Evolutionary conservation across 2,329 filamentous ascomycete species (phyloP).

Genomic region (Periconia sp.): DNA sequence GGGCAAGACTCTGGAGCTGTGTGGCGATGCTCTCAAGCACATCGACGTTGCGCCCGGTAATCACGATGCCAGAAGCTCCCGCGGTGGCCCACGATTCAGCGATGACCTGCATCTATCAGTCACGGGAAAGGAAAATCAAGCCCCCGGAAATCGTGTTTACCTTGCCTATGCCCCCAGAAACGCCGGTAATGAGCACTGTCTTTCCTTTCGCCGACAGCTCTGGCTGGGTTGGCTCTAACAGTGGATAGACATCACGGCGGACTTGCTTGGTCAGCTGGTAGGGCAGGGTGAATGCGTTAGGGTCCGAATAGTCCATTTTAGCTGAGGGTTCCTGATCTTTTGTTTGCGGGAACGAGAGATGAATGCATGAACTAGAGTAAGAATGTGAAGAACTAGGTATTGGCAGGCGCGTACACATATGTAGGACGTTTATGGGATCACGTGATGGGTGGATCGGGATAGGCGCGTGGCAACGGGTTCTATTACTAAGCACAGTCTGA

Average conservation of each 20-base stretch:
- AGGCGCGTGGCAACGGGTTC: neutral
- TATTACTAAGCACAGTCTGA: neutral
- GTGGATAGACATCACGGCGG: constrained; percentile 22
- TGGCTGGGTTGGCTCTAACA: constrained; percentile 9
- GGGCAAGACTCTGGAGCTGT: constrained; percentile 16
- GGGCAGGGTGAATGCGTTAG: constrained; percentile 19
- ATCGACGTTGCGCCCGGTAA: constrained; percentile 27
- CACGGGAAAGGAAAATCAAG: constrained; percentile 5
- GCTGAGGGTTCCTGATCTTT: constrained; percentile 1
- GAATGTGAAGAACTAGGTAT: neutral
- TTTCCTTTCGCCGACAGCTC: constrained; percentile 16
- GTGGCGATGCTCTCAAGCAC: constrained; percentile 21
- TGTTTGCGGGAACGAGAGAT: neutral
- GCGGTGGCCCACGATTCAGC: constrained; percentile 32
- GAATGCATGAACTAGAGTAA: neutral
- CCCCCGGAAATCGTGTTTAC: constrained; percentile 7
- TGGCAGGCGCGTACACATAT: neutral
- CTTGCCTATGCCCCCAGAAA: constrained; percentile 23
- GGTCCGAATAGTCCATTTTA: constrained; percentile 15
- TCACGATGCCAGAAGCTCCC: constrained; percentile 28
- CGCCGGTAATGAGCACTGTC: constrained; percentile 26
- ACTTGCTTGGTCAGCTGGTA: constrained; percentile 23
- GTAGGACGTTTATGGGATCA: neutral
- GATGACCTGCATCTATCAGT: constrained; percentile 20
- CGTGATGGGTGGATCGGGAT: neutral